These are phyloP conservation scores for Sarocladiaceae sp. DNA, from an alignment of 2,329 filamentous ascomycete species.

Conservation along the genomic window DNA sequence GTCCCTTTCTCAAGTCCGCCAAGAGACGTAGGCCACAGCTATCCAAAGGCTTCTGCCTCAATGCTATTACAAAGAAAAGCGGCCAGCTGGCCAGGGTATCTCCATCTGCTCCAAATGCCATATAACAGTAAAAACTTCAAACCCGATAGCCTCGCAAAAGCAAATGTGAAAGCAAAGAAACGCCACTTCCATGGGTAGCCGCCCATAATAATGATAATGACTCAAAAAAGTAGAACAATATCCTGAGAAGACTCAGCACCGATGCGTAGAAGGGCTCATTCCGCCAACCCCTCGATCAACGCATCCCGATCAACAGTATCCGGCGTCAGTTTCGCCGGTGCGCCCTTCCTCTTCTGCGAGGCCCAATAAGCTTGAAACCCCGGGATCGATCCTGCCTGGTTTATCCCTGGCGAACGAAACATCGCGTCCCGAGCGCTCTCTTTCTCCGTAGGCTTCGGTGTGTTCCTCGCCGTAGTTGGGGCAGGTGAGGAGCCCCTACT, in stretches of 20 bases:
- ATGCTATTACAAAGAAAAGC: no score
- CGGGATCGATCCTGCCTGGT: slow-evolving; percentile 68
- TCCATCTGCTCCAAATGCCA: neutral
- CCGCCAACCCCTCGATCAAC: slow-evolving; percentile 49
- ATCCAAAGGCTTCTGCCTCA: no score
- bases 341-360: slow-evolving; percentile 41
- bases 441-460: slow-evolving; percentile 19
- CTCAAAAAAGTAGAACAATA: neutral
- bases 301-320: slow-evolving; percentile 53
- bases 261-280: slow-evolving; percentile 14
- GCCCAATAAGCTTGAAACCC: slow-evolving; percentile 58
- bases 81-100: slow-evolving; percentile 3
- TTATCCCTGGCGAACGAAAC: slow-evolving; percentile 63
- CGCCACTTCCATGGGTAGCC: no score
- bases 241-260: neutral
- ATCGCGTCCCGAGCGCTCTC: slow-evolving; percentile 28
- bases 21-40: no score
- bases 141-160: no score
- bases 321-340: slow-evolving; percentile 51
- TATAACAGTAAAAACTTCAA: no score
- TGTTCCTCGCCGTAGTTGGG: slow-evolving; percentile 11
- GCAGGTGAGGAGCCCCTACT: slow-evolving; percentile 12
- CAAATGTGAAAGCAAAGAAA: no score
- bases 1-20: no score
- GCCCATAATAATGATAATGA: no score